Base-by-base conservation (phyloP, 257 asterid genomes). In the Linderniella brevidens region DNA sequence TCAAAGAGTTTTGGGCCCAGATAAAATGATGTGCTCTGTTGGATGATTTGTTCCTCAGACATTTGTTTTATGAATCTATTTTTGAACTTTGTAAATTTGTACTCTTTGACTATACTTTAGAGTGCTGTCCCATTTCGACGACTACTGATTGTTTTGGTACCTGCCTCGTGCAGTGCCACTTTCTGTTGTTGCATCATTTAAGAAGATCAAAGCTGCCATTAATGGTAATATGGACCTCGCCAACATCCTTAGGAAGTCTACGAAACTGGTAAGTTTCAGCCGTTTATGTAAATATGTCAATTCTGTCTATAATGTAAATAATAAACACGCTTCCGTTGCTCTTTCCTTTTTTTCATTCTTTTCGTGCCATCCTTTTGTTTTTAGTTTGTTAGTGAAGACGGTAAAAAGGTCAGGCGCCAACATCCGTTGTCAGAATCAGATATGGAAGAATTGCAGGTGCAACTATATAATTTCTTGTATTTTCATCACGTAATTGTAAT, bases 361-460 rank as follows among this genome's bases (percentile, higher is more conserved):
- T 25, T 25, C 32, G 3, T 25, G 32, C 4, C 32, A 2, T 25
- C 6, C 32, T 25, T 25, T 6, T n/a, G n/a, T n/a, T 25, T 25
- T 19, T 58, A 85, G 96, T 68, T 76, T 46, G 86, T 85, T 43
- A 86, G 93, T 70, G 86, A 82, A 52, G 96, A 86, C 64, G 90
- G 96, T 29, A 66, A 72, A 70, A 86, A 68, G 69, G 75, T 86
- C 61, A 86, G 66, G 62, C 90, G 94, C 53, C 68, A 53, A 47
- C 65, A 65, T 59, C 86, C 72, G 17, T 59, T 86, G 66, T 74
- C 77, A 58, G 90, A 77, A 52, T 60, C 68, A n/a, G 87, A 82
- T 56, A 68, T 86, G 82, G 94, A 86, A 71, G 93, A 79, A 56
- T 70, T 86, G 58, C 92, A 86, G 65, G 96, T 86, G 60, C 36